These are phyloP conservation scores for Xylaria scruposa DNA, from an alignment of 495 filamentous ascomycete species.

Conservation along the genomic window DNA sequence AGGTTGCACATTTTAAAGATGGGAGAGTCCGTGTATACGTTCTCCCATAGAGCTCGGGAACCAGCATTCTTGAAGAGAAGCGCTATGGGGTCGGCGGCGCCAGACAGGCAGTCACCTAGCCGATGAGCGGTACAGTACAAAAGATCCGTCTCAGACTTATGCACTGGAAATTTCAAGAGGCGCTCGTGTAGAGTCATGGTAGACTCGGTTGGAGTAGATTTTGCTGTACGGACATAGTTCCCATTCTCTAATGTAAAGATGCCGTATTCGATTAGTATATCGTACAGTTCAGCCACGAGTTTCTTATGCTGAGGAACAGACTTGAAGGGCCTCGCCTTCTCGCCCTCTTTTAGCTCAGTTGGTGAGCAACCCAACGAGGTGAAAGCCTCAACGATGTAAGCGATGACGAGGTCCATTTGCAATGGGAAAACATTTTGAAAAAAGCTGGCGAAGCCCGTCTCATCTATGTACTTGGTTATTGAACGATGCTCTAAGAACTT, in stretches of 20 bases:
- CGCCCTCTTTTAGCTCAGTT: constrained; percentile 44
- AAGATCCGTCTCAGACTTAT: constrained; percentile 14
- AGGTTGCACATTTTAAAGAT: constrained; percentile 4
- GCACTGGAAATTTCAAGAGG: not conserved
- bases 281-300: constrained; percentile 40
- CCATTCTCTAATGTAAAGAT: constrained; percentile 47
- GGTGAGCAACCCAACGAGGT: constrained; percentile 35
- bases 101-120: constrained; percentile 18
- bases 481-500: constrained; percentile 1
- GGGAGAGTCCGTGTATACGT: constrained; percentile 8
- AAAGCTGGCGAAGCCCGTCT: not conserved
- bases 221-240: constrained; percentile 28
- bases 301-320: constrained; percentile 46
- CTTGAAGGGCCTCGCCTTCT: constrained; percentile 52
- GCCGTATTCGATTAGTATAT: constrained; percentile 41
- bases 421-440: not conserved
- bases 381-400: constrained; percentile 42
- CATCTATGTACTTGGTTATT: not conserved
- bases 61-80: constrained; percentile 8
- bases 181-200: not conserved
- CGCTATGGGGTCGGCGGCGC: not conserved
- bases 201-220: not conserved
- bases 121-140: constrained; percentile 13
- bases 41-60: constrained; percentile 9
- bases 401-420: constrained; percentile 4